A percentile compares a stretch with the other conserved stretches of the same genome.
Evolutionary conservation across 1,284 basidiomycete species (phyloP).

Genomic region (Uromyces viciae-fabae): DNA sequence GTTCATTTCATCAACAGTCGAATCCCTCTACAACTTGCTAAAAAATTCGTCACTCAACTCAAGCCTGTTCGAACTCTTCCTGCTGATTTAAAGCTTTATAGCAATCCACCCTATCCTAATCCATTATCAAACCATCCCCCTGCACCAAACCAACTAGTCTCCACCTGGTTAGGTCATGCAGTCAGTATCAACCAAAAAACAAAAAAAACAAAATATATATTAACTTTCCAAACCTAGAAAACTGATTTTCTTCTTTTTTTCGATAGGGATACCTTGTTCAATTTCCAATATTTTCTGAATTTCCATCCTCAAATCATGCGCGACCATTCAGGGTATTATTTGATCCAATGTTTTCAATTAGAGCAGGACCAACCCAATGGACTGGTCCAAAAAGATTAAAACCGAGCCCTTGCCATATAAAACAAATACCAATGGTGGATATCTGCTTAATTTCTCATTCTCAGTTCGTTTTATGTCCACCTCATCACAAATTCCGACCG

Average conservation of each 20-base stretch:
- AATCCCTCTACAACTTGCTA: constrained; percentile 21
- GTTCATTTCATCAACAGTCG: constrained; percentile 26
- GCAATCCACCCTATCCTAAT: neutral
- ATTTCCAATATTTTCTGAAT: neutral
- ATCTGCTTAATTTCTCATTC: constrained; percentile 51
- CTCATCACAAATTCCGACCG: no score
- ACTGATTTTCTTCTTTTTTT: neutral
- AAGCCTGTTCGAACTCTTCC: constrained; percentile 2
- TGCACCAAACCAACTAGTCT: neutral
- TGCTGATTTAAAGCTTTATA: constrained; percentile 27
- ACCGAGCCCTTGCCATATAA: constrained; percentile 48
- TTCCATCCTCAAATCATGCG: neutral
- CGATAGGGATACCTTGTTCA: constrained; percentile 12
- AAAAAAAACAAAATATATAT: no score
- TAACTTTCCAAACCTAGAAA: neutral
- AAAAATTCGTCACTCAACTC: constrained; percentile 3
- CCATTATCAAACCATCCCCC: neutral
- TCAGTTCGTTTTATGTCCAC: constrained; percentile 48
- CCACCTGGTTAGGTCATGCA: constrained; percentile 40
- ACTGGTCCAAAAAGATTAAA: constrained; percentile 49
- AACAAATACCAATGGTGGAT: constrained; percentile 50
- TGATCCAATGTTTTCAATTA: constrained; percentile 51
- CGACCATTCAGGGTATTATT: constrained; percentile 47
- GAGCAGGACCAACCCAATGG: constrained; percentile 50
- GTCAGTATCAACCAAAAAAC: constrained; percentile 22